Evolutionary conservation across 2,329 filamentous ascomycete species (phyloP).

Genomic region (Trichoderma sp.): DNA sequence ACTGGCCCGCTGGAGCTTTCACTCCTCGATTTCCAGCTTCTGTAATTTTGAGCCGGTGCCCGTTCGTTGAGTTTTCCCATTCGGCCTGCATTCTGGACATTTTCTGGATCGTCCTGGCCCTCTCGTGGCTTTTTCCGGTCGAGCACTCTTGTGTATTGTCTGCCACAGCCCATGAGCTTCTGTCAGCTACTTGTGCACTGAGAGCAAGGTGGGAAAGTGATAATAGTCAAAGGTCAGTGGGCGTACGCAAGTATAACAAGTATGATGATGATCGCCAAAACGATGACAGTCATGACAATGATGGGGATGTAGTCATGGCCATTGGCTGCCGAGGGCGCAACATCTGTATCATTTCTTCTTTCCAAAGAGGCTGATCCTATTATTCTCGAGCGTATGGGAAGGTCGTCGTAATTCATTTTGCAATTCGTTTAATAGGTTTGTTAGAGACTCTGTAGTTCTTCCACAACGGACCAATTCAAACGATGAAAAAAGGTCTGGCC

Average conservation of each 20-base stretch:
- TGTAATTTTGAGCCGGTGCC: constrained; percentile 10
- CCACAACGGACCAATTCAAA: not conserved
- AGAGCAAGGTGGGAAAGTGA: no score
- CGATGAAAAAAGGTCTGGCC: not conserved
- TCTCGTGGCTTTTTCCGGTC: not conserved
- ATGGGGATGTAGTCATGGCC: constrained; percentile 13
- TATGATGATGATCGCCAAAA: not conserved
- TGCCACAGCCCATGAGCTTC: not conserved
- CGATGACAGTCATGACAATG: constrained; percentile 1
- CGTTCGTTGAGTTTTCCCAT: constrained; percentile 12
- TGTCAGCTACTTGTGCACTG: not conserved
- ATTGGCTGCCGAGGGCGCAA: not conserved
- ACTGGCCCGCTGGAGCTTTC: not conserved
- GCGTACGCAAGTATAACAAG: constrained; percentile 16
- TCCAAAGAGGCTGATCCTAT: not conserved
- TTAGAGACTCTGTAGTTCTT: not conserved
- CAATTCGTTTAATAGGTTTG: not conserved
- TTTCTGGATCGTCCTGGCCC: constrained; percentile 6
- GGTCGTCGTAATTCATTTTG: not conserved
- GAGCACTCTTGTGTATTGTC: not conserved
- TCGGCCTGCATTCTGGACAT: not conserved
- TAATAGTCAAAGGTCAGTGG: no score
- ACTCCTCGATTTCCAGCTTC: constrained; percentile 9
- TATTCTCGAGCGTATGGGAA: constrained; percentile 8
- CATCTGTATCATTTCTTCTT: not conserved